Percentiles rank a stretch among this genome's conserved stretches.
Conservation (phyloP, 2,329 filamentous ascomycete genomes). For the Apiospora rasikravindrae region DNA sequence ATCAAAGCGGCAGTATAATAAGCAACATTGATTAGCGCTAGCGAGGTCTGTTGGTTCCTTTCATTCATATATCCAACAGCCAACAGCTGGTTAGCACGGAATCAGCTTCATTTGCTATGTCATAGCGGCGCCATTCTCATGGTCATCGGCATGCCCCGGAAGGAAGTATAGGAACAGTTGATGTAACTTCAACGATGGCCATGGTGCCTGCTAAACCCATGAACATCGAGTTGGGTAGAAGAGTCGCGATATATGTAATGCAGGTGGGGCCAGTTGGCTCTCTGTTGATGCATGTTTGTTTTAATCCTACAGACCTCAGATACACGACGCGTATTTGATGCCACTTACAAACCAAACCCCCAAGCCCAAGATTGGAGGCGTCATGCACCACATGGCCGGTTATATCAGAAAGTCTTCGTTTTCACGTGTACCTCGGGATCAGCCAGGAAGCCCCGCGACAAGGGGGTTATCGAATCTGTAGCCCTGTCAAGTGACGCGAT, state of each 20-base stretch:
- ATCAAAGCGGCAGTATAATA: not conserved
- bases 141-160: not conserved
- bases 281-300: not conserved
- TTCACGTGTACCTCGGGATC: slow-evolving; percentile 14
- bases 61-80: not conserved
- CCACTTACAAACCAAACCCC: not conserved
- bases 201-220: not conserved
- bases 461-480: not conserved
- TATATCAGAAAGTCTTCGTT: not conserved
- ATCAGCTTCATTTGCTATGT: too few relatives aligned
- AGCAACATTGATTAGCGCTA: not conserved
- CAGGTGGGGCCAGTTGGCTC: not conserved
- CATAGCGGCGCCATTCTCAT: too few relatives aligned
- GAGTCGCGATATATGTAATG: not conserved
- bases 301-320: not conserved
- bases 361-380: not conserved
- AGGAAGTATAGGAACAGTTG: not conserved
- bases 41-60: not conserved
- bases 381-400: too few relatives aligned
- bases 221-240: not conserved
- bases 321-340: not conserved
- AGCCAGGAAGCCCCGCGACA: not conserved
- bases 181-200: not conserved
- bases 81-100: too few relatives aligned
- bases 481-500: slow-evolving; percentile 1